phyloP scores from a whole-genome alignment of 2,329 filamentous ascomycete genomes.

The Periconia sp. region DNA sequence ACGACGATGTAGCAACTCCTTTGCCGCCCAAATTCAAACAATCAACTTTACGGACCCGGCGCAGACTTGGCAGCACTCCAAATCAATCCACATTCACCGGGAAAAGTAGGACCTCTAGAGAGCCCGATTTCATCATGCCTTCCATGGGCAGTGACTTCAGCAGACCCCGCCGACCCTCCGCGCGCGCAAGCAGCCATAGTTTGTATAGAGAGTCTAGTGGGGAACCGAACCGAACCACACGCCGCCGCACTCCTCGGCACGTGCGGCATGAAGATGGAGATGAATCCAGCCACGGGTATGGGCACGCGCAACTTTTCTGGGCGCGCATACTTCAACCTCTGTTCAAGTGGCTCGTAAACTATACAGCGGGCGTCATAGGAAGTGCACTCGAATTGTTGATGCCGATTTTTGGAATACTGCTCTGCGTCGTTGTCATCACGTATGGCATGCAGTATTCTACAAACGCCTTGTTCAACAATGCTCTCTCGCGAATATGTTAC shows the following conservation, averaged over 20 bases:
- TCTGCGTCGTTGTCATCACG: conserved; percentile 58
- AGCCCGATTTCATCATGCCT: conserved; percentile 50
- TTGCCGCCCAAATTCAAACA: conserved; percentile 13
- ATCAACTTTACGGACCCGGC: conserved; percentile 9
- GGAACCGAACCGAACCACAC: conserved; percentile 1
- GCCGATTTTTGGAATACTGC: conserved; percentile 59
- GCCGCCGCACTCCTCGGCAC: neutral
- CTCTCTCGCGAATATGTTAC: conserved; percentile 69
- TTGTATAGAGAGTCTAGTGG: conserved; percentile 5
- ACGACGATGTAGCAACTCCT: conserved; percentile 15
- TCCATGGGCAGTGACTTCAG: conserved; percentile 24
- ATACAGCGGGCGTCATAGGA: conserved; percentile 58
- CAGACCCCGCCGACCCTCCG: conserved; percentile 2
- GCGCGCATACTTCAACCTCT: conserved; percentile 37
- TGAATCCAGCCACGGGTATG: conserved; percentile 19
- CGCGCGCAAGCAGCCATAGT: neutral
- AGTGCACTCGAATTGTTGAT: conserved; percentile 63
- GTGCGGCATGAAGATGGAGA: conserved; percentile 7
- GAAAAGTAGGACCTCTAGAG: conserved; percentile 18
- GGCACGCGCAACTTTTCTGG: conserved; percentile 32
- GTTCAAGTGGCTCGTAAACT: conserved; percentile 35
- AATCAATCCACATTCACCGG: conserved; percentile 15
- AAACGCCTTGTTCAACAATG: conserved; percentile 63
- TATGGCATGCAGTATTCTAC: conserved; percentile 58
- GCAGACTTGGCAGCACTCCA: conserved; percentile 10